Evolutionary conservation across 2,329 filamentous ascomycete genomes (phyloP), one percentile per base, ranked within the genome.

Genomic region (Aspergillus quadrilineatus): DNA sequence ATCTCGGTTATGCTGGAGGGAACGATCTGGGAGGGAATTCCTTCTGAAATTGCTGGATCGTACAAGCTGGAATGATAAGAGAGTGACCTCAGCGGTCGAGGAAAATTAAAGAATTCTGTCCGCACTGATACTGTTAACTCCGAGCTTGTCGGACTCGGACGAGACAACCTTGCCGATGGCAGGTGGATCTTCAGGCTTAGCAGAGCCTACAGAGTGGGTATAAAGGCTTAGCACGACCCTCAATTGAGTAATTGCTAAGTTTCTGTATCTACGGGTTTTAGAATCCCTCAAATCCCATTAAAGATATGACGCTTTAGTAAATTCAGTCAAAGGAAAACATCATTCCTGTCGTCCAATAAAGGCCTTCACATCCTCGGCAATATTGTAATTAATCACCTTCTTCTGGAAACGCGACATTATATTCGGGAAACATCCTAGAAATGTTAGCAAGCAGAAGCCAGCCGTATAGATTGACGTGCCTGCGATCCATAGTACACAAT

Each of bases 401-500:
- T 64, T 58, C 9, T 48, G 26, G 8, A 55, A 50, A 51, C 59
- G 54, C 6, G 36, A 36, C 52, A 67, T 52, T 17, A 65, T 17
- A 34, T 57, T 34, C 1, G 67, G 64, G 26, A 70, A 69, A 4
- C 62, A 58, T 7, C 67, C 68, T 68, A 53, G 15, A 30, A 12
- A 17, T 32, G 50, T 63, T 44, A 63, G 54, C 8, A 42, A 39
- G 9, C 41, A 22, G 28, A 6, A 17, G 6, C 30, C 63, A 68
- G 62, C 12, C 4, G 22, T 44, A n/a, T 5, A 10, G 7, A 45
- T 39, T 54, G 12, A 37, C 48, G 32, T 61, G 69, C 72, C 70
- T 26, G 72, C 62, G 3, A 76, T 52, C 63, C 71, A 76, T 62
- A 57, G 50, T 77, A 77, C 70, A 77, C 74, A 9, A 69, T 17